These are phyloP conservation scores for Gigaspora rosea DNA, from an alignment of 192 early-diverging fungal species.

Conservation along the genomic window DNA sequence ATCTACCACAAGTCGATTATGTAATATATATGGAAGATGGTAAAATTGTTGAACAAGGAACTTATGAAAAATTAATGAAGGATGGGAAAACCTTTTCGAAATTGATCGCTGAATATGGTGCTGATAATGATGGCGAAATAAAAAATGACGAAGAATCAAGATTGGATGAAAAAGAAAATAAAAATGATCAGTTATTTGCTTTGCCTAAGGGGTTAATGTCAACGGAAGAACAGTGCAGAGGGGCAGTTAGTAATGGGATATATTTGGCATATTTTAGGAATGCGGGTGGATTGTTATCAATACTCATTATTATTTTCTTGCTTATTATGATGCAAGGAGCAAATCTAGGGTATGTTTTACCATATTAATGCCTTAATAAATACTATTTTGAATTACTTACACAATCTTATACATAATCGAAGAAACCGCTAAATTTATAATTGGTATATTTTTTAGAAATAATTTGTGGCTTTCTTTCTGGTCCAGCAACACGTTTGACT, in stretches of 20 bases:
- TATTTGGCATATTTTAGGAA: conserved; percentile 63
- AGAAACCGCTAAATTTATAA: too few species aligned
- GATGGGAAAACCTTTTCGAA: conserved; percentile 61
- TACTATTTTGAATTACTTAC: too few species aligned
- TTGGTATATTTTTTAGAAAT: too few species aligned
- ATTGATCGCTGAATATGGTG: conserved; percentile 58
- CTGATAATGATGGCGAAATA: conserved; percentile 47
- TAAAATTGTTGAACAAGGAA: conserved; percentile 54
- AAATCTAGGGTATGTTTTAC: conserved; percentile 56
- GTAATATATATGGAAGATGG: conserved; percentile 62
- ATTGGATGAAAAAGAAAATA: conserved; percentile 17
- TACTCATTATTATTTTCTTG: conserved; percentile 50
- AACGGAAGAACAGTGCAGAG: conserved; percentile 79
- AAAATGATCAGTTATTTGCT: not conserved
- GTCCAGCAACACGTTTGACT: too few species aligned
- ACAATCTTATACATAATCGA: too few species aligned
- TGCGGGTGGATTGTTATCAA: conserved; percentile 59
- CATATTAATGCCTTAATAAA: not conserved
- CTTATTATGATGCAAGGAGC: conserved; percentile 57
- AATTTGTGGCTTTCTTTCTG: too few species aligned
- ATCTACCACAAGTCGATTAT: conserved; percentile 36
- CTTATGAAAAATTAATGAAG: conserved; percentile 62
- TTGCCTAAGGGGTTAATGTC: conserved; percentile 64
- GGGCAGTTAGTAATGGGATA: conserved; percentile 61
- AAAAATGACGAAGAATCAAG: conserved; percentile 36